phyloP scores from a whole-genome alignment of 2,329 filamentous ascomycete species.

The Truncatella angustata region DNA sequence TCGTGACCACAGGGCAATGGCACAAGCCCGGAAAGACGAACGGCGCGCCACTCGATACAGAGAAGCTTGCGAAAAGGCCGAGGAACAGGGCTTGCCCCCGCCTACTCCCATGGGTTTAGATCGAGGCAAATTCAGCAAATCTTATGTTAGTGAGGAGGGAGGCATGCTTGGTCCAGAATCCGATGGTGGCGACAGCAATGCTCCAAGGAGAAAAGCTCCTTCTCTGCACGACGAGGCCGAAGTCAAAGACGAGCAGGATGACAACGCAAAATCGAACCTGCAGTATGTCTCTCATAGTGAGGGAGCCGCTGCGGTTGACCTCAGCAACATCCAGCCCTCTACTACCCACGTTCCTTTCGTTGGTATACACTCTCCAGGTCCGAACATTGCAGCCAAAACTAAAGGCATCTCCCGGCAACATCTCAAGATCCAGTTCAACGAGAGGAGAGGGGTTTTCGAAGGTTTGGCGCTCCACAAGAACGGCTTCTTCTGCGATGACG shows the following conservation, averaged over 20 bases:
- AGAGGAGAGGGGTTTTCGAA: slow-evolving; percentile 61
- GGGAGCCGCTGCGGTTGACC: slow-evolving; percentile 57
- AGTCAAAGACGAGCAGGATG: slow-evolving; percentile 31
- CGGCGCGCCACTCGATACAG: slow-evolving; percentile 44
- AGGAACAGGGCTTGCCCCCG: slow-evolving; percentile 47
- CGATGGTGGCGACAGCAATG: slow-evolving; percentile 49
- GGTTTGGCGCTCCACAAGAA: slow-evolving; percentile 62
- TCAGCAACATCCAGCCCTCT: slow-evolving; percentile 58
- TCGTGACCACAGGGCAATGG: slow-evolving; percentile 62
- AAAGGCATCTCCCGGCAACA: slow-evolving; percentile 74
- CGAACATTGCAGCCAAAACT: slow-evolving; percentile 59
- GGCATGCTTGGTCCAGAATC: slow-evolving; percentile 66
- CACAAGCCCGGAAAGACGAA: slow-evolving; percentile 52
- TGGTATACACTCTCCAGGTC: slow-evolving; percentile 68
- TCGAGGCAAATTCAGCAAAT: slow-evolving; percentile 57
- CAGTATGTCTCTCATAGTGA: slow-evolving; percentile 61
- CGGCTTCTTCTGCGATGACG: slow-evolving; percentile 66
- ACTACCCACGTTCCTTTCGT: slow-evolving; percentile 64
- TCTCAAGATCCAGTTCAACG: slow-evolving; percentile 69
- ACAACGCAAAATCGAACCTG: slow-evolving; percentile 53
- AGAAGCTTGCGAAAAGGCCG: slow-evolving; percentile 45
- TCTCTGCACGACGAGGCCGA: slow-evolving; percentile 41
- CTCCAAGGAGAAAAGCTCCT: slow-evolving; percentile 43
- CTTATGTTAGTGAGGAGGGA: slow-evolving; percentile 68
- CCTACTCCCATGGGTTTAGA: slow-evolving; percentile 49